Base-by-base conservation (phyloP, 345 rosid species). In the Sapria himalayana region DNA sequence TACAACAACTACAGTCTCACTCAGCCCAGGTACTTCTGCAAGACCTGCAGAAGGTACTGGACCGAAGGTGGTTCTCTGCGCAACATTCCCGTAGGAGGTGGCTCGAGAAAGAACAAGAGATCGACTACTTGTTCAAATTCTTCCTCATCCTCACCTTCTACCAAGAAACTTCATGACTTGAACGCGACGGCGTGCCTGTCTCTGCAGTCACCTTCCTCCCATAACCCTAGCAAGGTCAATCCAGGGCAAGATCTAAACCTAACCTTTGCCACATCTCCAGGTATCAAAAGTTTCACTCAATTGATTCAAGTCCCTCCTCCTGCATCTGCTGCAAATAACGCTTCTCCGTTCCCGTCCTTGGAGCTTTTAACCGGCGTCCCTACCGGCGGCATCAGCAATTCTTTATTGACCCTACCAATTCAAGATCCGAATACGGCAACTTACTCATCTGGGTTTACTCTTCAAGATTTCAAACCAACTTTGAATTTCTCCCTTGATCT, bases 1-100 rank as follows among this genome's bases (percentile, higher is more conserved):
- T 89, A 89, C 65, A 89, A 89, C 78, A 89, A 89, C 57, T 89
- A 89, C 69, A 89, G 98, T 43, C 78, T 89, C 58, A 74, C 95
- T 11, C 98, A 89, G 22, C 98, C 98, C 14, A 73, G 98, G 50
- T 89, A 76, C 68, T 77, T 79, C 37, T 89, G 98, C 62, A 89
- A 89, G 78, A 71, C 86, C 43, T 89, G 98, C 54, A 64, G 84
- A 67, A 80, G 98, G 71, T 89, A 89, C 40, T 89, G 98, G 98
- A 89, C 98, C 19, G 92, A 82, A 55, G 98, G 98, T 5, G 98
- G 98, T 7, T 82, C 98, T 12, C 72, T 82, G 1, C 67, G 95
- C 43, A 89, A 80, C 56, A 89, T 89, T 47, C 98, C 98, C 16
- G 95, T 89, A 9, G 98, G 98, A 13, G 98, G 98, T 22, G 92